Evolutionary conservation across 2,329 filamentous ascomycete genomes (phyloP).

Genomic region (Colletotrichum sp.): DNA sequence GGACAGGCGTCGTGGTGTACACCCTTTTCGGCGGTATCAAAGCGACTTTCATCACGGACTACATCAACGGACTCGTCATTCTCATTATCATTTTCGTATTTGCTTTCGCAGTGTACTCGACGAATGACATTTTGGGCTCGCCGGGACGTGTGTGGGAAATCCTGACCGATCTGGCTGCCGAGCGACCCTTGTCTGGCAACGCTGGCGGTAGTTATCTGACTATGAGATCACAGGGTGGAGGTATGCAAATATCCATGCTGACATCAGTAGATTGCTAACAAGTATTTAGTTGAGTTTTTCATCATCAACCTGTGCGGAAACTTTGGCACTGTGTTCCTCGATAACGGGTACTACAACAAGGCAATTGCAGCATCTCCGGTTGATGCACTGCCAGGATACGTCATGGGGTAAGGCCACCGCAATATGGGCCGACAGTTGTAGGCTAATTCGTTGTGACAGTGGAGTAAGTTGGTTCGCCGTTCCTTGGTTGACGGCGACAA

Average conservation of each 20-base stretch:
- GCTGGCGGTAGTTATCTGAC: constrained; percentile 83
- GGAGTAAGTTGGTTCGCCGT: constrained; percentile 93
- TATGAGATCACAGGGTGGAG: constrained; percentile 81
- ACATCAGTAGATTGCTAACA: not conserved
- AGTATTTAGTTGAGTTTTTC: constrained; percentile 71
- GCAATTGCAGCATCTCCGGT: constrained; percentile 88
- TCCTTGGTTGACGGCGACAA: constrained; percentile 87
- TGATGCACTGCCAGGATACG: constrained; percentile 86
- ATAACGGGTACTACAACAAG: constrained; percentile 93
- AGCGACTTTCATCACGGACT: constrained; percentile 85
- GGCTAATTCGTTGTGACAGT: not conserved
- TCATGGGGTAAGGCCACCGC: constrained; percentile 61
- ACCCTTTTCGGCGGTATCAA: constrained; percentile 83
- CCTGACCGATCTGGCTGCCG: constrained; percentile 69
- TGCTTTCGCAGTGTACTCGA: constrained; percentile 81
- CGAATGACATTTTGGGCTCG: constrained; percentile 73
- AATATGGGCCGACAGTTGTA: no score
- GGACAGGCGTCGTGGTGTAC: constrained; percentile 64
- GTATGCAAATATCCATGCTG: not conserved
- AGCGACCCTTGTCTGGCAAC: constrained; percentile 82
- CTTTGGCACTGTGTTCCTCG: constrained; percentile 84
- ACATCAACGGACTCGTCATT: constrained; percentile 84
- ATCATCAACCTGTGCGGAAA: constrained; percentile 87
- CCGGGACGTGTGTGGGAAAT: constrained; percentile 81
- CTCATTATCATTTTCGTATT: constrained; percentile 88